phyloP scores from a whole-genome alignment of 2,329 filamentous ascomycete species.

The Ascochyta viciae-villosae region DNA sequence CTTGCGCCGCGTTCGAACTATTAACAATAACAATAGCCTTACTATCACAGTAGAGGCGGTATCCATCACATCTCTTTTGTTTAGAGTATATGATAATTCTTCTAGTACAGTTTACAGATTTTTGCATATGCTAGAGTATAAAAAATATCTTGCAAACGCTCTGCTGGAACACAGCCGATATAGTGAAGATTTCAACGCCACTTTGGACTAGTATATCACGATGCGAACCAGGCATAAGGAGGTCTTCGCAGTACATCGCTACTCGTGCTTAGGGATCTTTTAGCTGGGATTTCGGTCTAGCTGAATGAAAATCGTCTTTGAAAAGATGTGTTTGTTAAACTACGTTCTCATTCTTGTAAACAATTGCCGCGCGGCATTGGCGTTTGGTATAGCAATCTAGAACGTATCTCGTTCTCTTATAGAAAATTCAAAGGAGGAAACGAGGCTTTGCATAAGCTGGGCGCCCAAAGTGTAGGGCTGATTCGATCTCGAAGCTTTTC shows the following conservation, averaged over 20 bases:
- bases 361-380: too few species aligned
- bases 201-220: conserved; percentile 67
- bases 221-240: conserved; percentile 51
- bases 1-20: conserved; percentile 69
- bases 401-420: too few species aligned
- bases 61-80: conserved; percentile 59
- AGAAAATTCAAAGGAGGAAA: too few species aligned
- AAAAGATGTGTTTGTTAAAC: too few species aligned
- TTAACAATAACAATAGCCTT: conserved; percentile 69
- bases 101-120: conserved; percentile 68
- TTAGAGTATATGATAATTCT: conserved; percentile 64
- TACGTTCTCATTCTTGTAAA: too few species aligned
- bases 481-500: too few species aligned
- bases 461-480: too few species aligned
- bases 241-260: conserved; percentile 66
- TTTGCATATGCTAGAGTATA: conserved; percentile 68
- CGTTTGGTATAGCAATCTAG: too few species aligned
- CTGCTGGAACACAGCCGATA: conserved; percentile 72
- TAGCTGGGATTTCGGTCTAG: too few species aligned
- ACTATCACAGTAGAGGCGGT: conserved; percentile 50
- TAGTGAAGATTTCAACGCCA: conserved; percentile 73
- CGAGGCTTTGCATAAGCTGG: too few species aligned
- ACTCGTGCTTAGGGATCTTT: conserved; percentile 23
- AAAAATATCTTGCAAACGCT: conserved; percentile 71
- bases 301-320: too few species aligned